Evolutionary conservation across 2,329 filamentous ascomycete genomes (phyloP), one percentile per base, ranked within the genome.

Genomic region (Amauroascus niger): DNA sequence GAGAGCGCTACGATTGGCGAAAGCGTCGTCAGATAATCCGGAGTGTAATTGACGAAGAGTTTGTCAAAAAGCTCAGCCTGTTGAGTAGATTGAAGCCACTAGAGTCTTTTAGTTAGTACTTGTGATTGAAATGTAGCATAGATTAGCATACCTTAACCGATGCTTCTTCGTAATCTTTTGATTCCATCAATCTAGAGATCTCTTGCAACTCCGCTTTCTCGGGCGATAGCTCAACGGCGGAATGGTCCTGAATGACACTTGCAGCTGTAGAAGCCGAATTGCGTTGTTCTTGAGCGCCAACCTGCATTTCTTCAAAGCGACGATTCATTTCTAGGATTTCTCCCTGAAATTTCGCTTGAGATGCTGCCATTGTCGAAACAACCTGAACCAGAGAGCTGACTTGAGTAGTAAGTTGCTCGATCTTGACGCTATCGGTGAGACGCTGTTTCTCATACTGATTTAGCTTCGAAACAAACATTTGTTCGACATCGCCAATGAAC

Each of bases 401-500:
- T 14, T 85, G 67, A 0, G 67, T 62, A 1, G 77, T 75, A 28
- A 87, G 71, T 64, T 84, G 82, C 48, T 76, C 73, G 32, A 86
- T 75, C 64, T 83, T 85, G 35, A 77, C 65, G 35, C 73, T 71
- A 59, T 83, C 79, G 43, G 74, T 69, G 47, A 73, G 73, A 53
- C 75, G 78, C 61, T 78, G 75, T 2, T 65, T 55, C 54, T 81
- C 77, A 20, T 73, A 72, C 51, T 77, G 71, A 51, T 71, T 74
- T 54, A 80, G 65, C 62, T 80, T 76, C 33, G 74, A 70, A 24
- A 69, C 68, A 47, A 81, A 71, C 54, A 76, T 74, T 47, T 80
- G 78, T 64, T 93, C 84, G 47, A 90, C 75, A 52, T 89, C 84
- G 20, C 75, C 74, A 7, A 82, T 77, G 48, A 87, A 75, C 59